These are phyloP conservation scores for Hippophae tibetana DNA, from an alignment of 306 rosid species.

Conservation along the genomic window DNA sequence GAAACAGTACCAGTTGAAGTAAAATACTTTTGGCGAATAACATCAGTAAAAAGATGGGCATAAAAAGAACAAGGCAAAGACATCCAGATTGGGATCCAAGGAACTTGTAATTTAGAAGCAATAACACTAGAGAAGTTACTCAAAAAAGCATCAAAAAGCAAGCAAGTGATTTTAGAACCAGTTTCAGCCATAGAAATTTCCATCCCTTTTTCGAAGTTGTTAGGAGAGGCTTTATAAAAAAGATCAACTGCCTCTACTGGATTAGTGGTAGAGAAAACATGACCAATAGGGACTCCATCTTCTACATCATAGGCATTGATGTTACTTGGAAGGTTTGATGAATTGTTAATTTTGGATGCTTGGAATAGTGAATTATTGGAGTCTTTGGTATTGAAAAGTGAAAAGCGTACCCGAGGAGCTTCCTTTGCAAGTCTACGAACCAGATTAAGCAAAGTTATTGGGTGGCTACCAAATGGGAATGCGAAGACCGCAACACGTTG, in stretches of 20 bases:
- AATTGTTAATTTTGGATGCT: neutral
- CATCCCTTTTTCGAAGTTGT: slow-evolving; percentile 17
- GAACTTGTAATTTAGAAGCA: slow-evolving; percentile 23
- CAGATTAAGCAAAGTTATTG: slow-evolving; percentile 8
- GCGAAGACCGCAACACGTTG: slow-evolving; percentile 22
- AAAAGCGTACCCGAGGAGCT: slow-evolving; percentile 12
- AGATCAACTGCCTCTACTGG: slow-evolving; percentile 12
- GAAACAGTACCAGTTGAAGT: neutral
- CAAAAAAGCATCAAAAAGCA: slow-evolving; percentile 4
- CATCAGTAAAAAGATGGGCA: slow-evolving; percentile 22
- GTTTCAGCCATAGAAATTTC: slow-evolving; percentile 11
- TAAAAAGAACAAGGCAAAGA: slow-evolving; percentile 16
- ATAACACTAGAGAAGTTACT: neutral
- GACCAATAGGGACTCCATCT: slow-evolving; percentile 22
- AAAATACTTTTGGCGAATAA: slow-evolving; percentile 10
- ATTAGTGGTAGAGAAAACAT: neutral
- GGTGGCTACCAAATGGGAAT: slow-evolving; percentile 26
- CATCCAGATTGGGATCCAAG: slow-evolving; percentile 33
- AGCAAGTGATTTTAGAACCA: slow-evolving; percentile 17
- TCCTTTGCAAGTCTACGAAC: slow-evolving; percentile 15
- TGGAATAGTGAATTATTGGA: slow-evolving; percentile 6
- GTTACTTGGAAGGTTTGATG: slow-evolving; percentile 5
- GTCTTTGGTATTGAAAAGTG: slow-evolving; percentile 7
- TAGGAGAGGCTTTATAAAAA: slow-evolving; percentile 19
- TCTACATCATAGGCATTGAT: slow-evolving; percentile 9